Evolutionary conservation across 352 stramenopile genomes (phyloP), one percentile per base, ranked within the genome.

Genomic region (Phytophthora foliorum): DNA sequence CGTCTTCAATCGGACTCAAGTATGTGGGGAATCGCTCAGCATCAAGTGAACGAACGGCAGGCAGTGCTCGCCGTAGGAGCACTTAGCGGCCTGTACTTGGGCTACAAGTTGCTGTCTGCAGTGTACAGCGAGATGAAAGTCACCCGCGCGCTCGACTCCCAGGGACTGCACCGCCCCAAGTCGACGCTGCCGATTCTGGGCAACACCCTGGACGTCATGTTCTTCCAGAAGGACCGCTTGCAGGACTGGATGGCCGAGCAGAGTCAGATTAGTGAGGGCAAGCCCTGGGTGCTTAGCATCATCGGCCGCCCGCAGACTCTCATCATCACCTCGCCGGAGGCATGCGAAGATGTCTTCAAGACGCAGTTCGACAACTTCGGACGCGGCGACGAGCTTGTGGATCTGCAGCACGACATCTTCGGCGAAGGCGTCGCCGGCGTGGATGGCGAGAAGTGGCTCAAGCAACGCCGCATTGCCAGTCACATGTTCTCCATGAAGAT

Each of bases 401-500:
- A 75, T 9, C 46, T 75, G 11, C 60, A 83, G 13, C 39, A 62
- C 19, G 72, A 88, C 45, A 73, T 91, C 38, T 76, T 92, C 24
- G 82, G 84, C 24, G 63, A 86, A 41, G 84, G 82, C 41, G 89
- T 92, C 25, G 79, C 87, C 49, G 69, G 60, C 7, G 62, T 74
- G 4, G 78, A 92, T 45, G 80, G 81, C 21, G 59, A 69, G 42
- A 62, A 67, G 25, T 91, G 84, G 84, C 54, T 78, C 5, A 63
- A 81, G 31, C 80, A 91, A 55, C 73, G 84, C n/a, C 88, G 86
- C 36, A 84, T 69, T 7, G 85, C 87, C 57, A 93, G 83, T 57
- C 90, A 96, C 61, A 89, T 97, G 24, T 93, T 94, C 41, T 89
- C 79, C 5, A 79, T 69, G 49, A 67, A 78, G 21, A 78, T 76